These are phyloP conservation scores for Dothideomycetidae sp. DNA, from an alignment of 2,329 filamentous ascomycete species.

Conservation along the genomic window DNA sequence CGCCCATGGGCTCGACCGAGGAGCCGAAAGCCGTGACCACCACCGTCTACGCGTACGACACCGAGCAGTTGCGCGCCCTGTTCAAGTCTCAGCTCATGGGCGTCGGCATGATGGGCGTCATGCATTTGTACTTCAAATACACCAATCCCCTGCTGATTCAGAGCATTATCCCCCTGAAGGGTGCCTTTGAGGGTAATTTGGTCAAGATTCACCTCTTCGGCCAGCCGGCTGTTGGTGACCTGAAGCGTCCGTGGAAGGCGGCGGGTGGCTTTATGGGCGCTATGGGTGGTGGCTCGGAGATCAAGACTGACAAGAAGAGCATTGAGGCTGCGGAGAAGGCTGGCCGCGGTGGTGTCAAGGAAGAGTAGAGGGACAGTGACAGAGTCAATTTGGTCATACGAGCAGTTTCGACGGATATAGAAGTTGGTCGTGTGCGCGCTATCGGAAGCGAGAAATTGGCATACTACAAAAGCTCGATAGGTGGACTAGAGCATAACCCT, in stretches of 20 bases:
- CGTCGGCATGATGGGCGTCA: slow-evolving; percentile 92
- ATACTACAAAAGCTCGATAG: no score
- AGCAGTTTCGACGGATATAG: no score
- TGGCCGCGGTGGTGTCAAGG: slow-evolving; percentile 37
- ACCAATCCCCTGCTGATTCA: slow-evolving; percentile 98
- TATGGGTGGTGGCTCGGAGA: slow-evolving; percentile 49
- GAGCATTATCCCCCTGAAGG: slow-evolving; percentile 95
- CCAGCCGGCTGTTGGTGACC: slow-evolving; percentile 71
- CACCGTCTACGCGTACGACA: slow-evolving; percentile 90
- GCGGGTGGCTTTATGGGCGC: slow-evolving; percentile 68
- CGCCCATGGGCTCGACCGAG: slow-evolving; percentile 82
- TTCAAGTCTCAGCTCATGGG: slow-evolving; percentile 93
- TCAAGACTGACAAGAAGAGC: slow-evolving; percentile 66
- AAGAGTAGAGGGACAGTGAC: slow-evolving; percentile 35
- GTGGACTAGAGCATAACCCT: no score
- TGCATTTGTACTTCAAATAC: slow-evolving; percentile 99
- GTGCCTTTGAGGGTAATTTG: slow-evolving; percentile 85
- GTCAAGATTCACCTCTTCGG: slow-evolving; percentile 92
- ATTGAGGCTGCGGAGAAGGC: slow-evolving; percentile 38
- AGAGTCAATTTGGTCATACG: no score
- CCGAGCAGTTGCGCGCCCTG: slow-evolving; percentile 64
- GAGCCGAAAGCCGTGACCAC: slow-evolving; percentile 94
- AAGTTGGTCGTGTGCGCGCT: no score
- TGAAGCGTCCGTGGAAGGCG: slow-evolving; percentile 93
- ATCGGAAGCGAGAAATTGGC: no score